A percentile compares a stretch with the other conserved stretches of the same genome.
Conservation (phyloP, 169 alveolate species). For the Blepharisma undulans region DNA sequence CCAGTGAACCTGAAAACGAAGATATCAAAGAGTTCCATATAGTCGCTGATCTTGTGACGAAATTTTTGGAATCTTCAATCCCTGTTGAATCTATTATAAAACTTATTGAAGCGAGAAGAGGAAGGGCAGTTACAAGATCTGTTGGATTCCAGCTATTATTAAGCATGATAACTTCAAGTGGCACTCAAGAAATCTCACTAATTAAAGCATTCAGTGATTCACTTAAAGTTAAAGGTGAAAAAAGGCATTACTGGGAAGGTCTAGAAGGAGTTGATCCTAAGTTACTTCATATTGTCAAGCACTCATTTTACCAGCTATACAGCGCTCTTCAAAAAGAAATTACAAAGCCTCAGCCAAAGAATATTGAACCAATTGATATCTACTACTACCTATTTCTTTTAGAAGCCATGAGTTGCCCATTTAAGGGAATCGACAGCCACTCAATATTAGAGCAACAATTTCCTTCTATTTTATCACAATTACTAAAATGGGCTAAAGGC, state of each 20-base stretch:
- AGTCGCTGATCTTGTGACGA: constrained; percentile 14
- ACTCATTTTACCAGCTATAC: neutral
- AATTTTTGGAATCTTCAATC: neutral
- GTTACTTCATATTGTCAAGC: neutral
- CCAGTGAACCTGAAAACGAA: neutral
- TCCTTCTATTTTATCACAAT: neutral
- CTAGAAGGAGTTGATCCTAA: constrained; percentile 15
- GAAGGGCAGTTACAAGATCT: constrained; percentile 18
- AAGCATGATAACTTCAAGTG: neutral
- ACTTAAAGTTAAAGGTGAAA: neutral
- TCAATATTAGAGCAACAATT: neutral
- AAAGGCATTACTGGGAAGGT: neutral
- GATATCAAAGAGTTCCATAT: constrained; percentile 12
- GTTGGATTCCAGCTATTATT: neutral
- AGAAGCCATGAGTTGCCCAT: constrained; percentile 9
- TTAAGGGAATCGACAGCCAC: neutral
- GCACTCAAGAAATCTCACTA: neutral
- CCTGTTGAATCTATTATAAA: neutral
- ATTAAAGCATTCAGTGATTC: neutral
- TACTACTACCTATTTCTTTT: neutral
- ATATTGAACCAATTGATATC: neutral
- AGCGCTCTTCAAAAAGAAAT: neutral
- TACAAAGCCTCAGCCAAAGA: neutral
- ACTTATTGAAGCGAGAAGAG: constrained; percentile 5
- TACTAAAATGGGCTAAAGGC: constrained; percentile 8